A percentile compares a stretch with the other conserved stretches of the same genome.
These are phyloP conservation scores for Talaromyces trachyspermus DNA, from an alignment of 495 filamentous ascomycete genomes.

Conservation along the genomic window DNA sequence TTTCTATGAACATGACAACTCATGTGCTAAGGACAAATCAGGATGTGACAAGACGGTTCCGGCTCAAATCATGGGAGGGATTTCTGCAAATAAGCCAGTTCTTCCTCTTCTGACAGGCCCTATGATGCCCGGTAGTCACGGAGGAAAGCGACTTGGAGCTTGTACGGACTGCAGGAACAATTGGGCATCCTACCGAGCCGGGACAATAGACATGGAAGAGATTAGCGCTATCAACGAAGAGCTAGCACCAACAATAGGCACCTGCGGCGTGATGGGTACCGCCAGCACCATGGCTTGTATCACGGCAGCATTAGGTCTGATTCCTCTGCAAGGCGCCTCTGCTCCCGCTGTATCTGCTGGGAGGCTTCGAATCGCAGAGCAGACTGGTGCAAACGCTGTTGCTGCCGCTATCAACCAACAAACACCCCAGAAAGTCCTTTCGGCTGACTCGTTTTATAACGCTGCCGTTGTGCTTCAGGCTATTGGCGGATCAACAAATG, in stretches of 20 bases:
- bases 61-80: slow-evolving; percentile 62
- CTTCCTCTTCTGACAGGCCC: slow-evolving; percentile 57
- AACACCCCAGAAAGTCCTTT: slow-evolving; percentile 50
- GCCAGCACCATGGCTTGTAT: slow-evolving; percentile 65
- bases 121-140: slow-evolving; percentile 59
- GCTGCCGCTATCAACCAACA: slow-evolving; percentile 28
- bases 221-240: slow-evolving; percentile 61
- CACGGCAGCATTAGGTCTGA: slow-evolving; percentile 54
- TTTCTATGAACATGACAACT: no score
- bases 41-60: slow-evolving; percentile 65
- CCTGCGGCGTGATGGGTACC: slow-evolving; percentile 65
- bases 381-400: slow-evolving; percentile 53
- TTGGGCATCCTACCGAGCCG: slow-evolving; percentile 57
- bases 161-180: slow-evolving; percentile 63
- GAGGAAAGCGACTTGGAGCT: slow-evolving; percentile 51
- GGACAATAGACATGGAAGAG: slow-evolving; percentile 56
- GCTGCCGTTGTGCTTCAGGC: slow-evolving; percentile 63
- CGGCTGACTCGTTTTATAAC: slow-evolving; percentile 56
- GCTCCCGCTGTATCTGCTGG: slow-evolving; percentile 60
- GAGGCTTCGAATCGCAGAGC: slow-evolving; percentile 54
- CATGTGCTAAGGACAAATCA: slow-evolving; percentile 11
- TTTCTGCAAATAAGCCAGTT: slow-evolving; percentile 62
- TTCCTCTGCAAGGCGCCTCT: slow-evolving; percentile 53
- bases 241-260: slow-evolving; percentile 59
- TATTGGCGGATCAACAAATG: slow-evolving; percentile 63